Percentiles rank a stretch among this genome's conserved stretches.
Conservation (phyloP, 345 rosid genomes). For the Citrus trifoliata region DNA sequence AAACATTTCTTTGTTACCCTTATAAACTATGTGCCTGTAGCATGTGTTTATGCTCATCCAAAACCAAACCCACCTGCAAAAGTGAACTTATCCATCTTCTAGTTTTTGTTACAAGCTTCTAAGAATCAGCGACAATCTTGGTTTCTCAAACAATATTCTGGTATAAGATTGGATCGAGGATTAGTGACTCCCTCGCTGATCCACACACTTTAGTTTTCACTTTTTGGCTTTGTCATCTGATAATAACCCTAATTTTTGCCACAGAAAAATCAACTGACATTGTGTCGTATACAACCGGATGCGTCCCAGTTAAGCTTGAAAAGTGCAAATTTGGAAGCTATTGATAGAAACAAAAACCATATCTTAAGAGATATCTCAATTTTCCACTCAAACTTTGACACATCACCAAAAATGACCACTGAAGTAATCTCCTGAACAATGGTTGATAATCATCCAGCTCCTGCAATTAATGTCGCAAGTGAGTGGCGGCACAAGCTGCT, state of each 20-base stretch:
- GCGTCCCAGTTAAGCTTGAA: slow-evolving; percentile 16
- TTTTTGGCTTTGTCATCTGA: too few species aligned
- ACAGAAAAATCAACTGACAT: slow-evolving; percentile 14
- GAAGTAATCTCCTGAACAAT: background rate
- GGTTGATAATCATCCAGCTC: background rate
- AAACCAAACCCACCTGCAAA: slow-evolving; percentile 8
- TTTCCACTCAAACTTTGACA: slow-evolving; percentile 29
- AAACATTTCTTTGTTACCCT: background rate
- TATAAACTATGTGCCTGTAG: slow-evolving; percentile 17
- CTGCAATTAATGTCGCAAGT: slow-evolving; percentile 24
- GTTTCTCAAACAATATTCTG: too few species aligned
- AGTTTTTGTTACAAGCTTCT: background rate
- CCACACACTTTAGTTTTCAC: too few species aligned
- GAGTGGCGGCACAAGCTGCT: slow-evolving; percentile 32
- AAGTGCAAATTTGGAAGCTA: slow-evolving; percentile 29
- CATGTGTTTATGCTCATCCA: slow-evolving; percentile 17
- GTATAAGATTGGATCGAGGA: too few species aligned
- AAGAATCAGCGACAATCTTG: too few species aligned
- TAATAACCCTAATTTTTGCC: too few species aligned
- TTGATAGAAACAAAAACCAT: slow-evolving; percentile 21
- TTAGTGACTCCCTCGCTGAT: too few species aligned
- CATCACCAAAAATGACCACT: background rate
- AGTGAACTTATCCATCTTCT: background rate
- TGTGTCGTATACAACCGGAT: slow-evolving; percentile 9
- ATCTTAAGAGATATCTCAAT: slow-evolving; percentile 21